These are phyloP conservation scores for Aurantiochytrium sp. DNA, from an alignment of 108 stramenopile genomes.

Conservation along the genomic window DNA sequence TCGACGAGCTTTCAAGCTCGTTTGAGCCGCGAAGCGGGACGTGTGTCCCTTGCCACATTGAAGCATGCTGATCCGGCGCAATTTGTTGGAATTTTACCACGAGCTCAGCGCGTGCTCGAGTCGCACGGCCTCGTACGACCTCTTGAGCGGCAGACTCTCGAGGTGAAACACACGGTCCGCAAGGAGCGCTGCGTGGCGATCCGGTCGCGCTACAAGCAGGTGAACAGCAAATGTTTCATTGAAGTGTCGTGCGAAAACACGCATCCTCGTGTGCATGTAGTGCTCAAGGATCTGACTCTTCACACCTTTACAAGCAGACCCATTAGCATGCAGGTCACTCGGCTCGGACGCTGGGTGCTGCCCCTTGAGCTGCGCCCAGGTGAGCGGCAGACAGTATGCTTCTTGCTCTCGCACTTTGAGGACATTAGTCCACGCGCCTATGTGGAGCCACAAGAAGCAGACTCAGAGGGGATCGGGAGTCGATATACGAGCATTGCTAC, in stretches of 20 bases:
- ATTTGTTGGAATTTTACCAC: background rate
- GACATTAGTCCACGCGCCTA: background rate
- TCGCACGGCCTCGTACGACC: background rate
- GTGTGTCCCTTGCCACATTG: background rate
- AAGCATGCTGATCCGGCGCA: background rate
- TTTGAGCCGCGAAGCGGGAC: background rate
- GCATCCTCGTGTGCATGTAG: background rate
- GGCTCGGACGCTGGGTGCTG: background rate
- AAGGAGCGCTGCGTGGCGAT: slow-evolving; percentile 4
- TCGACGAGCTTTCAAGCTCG: background rate
- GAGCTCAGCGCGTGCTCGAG: background rate
- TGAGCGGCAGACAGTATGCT: background rate
- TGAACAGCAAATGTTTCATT: background rate
- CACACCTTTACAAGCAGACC: background rate
- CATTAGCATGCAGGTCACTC: background rate
- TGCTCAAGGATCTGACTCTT: background rate
- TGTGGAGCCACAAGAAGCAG: background rate
- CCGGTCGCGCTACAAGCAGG: background rate
- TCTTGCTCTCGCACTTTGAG: slow-evolving; percentile 11
- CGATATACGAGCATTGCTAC: background rate
- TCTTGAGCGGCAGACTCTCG: background rate
- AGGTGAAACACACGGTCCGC: background rate
- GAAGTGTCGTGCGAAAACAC: slow-evolving; percentile 4
- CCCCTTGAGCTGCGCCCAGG: background rate
- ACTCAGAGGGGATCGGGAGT: background rate